A percentile compares a stretch with the other conserved stretches of the same genome.
phyloP scores from a whole-genome alignment of 1,284 basidiomycete genomes.

The Irpex sp. region DNA sequence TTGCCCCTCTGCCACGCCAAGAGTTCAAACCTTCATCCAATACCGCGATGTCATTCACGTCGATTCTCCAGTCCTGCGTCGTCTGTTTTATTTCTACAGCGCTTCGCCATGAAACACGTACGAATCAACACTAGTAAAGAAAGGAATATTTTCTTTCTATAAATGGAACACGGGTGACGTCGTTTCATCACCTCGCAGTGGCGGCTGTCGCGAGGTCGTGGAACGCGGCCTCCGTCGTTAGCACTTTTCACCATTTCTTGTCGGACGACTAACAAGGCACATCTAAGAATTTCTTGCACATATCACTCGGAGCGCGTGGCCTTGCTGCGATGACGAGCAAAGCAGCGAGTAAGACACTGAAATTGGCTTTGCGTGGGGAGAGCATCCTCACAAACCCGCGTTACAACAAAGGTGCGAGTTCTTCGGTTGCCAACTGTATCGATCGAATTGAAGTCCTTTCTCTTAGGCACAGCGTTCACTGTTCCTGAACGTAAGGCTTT shows the following conservation, averaged over 20 bases:
- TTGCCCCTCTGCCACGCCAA: no score
- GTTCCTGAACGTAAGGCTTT: conserved; percentile 62
- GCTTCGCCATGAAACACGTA: no score
- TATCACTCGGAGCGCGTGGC: no score
- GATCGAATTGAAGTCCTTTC: conserved; percentile 37
- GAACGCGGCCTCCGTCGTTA: no score
- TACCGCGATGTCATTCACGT: no score
- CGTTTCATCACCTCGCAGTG: neutral
- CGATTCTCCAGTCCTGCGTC: no score
- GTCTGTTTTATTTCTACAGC: no score
- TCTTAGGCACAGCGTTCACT: conserved; percentile 64
- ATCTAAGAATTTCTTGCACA: no score
- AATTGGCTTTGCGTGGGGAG: conserved; percentile 52
- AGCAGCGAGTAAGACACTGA: conserved; percentile 4
- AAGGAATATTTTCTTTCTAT: neutral
- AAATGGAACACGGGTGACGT: neutral
- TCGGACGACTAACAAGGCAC: no score
- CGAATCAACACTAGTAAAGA: no score
- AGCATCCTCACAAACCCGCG: conserved; percentile 59
- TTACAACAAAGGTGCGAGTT: conserved; percentile 64
- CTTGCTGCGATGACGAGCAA: conserved; percentile 3
- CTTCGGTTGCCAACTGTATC: conserved; percentile 25
- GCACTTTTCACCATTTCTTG: no score
- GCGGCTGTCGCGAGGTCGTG: neutral
- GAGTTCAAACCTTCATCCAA: no score